Conservation (phyloP, 371 early-diverging fungal genomes). For the Zychaea mexicana region DNA sequence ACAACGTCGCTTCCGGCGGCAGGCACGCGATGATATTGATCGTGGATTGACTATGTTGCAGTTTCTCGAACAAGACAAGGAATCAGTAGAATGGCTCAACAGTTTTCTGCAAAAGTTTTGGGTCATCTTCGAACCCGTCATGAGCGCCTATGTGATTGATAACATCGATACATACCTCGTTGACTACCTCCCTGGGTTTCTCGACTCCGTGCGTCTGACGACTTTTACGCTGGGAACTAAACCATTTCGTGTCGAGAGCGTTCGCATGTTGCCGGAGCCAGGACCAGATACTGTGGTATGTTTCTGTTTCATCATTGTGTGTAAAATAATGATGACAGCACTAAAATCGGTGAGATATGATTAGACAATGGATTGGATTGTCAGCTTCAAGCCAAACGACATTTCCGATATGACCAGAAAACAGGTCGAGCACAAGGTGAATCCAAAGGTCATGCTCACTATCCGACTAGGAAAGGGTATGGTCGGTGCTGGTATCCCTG, state of each 20-base stretch:
- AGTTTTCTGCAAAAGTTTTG: conserved; percentile 89
- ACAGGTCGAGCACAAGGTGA: conserved; percentile 69
- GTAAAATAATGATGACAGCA: too few relatives aligned
- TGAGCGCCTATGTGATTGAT: conserved; percentile 80
- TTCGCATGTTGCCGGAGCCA: conserved; percentile 75
- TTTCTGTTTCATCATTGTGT: too few relatives aligned
- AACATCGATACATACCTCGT: conserved; percentile 76
- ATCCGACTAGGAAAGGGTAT: conserved; percentile 90
- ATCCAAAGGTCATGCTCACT: conserved; percentile 91
- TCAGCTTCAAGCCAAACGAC: conserved; percentile 86
- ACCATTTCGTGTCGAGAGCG: conserved; percentile 90
- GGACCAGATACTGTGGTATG: conserved; percentile 82
- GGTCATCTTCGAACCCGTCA: conserved; percentile 93
- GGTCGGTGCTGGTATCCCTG: conserved; percentile 91
- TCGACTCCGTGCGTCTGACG: conserved; percentile 90
- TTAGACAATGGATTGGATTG: conserved; percentile 91
- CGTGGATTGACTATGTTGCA: conserved; percentile 58
- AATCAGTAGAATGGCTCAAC: conserved; percentile 98
- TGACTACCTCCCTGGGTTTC: conserved; percentile 84
- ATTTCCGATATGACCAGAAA: conserved; percentile 65
- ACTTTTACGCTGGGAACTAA: conserved; percentile 97
- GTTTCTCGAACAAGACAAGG: conserved; percentile 59
- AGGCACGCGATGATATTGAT: conserved; percentile 72
- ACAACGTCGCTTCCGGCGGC: conserved; percentile 62
- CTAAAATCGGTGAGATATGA: too few relatives aligned